These are phyloP conservation scores for Arthrobotrys megalospora DNA, from an alignment of 2,329 filamentous ascomycete genomes.

Conservation along the genomic window DNA sequence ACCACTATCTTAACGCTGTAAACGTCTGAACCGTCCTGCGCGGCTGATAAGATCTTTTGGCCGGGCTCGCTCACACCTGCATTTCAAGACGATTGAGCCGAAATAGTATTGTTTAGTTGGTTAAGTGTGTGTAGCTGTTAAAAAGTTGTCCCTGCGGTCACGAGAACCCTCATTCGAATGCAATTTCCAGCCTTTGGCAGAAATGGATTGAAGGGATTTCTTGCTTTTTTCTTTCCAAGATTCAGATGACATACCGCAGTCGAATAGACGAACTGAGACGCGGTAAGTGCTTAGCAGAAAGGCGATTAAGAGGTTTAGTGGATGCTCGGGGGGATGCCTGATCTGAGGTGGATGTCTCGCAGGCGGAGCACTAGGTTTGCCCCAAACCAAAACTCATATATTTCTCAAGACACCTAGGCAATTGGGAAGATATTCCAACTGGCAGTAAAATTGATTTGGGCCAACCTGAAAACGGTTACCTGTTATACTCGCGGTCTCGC, in stretches of 20 bases:
- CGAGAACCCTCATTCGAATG: slow-evolving; percentile 23
- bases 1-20: slow-evolving; percentile 54
- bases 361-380: slow-evolving; percentile 35
- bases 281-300: slow-evolving; percentile 30
- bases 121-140: not conserved
- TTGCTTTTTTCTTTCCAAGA: slow-evolving; percentile 40
- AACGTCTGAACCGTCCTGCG: slow-evolving; percentile 40
- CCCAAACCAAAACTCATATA: slow-evolving; percentile 21
- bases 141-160: slow-evolving; percentile 31
- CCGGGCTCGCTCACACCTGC: slow-evolving; percentile 7
- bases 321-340: slow-evolving; percentile 50
- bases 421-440: slow-evolving; percentile 49
- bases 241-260: slow-evolving; percentile 42
- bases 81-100: slow-evolving; percentile 29
- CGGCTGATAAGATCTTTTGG: slow-evolving; percentile 59
- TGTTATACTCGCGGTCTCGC: slow-evolving; percentile 56
- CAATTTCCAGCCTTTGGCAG: slow-evolving; percentile 33
- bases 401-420: slow-evolving; percentile 25
- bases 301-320: slow-evolving; percentile 40
- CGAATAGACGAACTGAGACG: slow-evolving; percentile 36
- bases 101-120: slow-evolving; percentile 27
- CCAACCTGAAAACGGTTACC: slow-evolving; percentile 59
- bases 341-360: slow-evolving; percentile 39
- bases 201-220: slow-evolving; percentile 15
- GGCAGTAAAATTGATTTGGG: slow-evolving; percentile 37